Evolutionary conservation across 305 asterid species (phyloP).

Genomic region (Fraxinus ornus): DNA sequence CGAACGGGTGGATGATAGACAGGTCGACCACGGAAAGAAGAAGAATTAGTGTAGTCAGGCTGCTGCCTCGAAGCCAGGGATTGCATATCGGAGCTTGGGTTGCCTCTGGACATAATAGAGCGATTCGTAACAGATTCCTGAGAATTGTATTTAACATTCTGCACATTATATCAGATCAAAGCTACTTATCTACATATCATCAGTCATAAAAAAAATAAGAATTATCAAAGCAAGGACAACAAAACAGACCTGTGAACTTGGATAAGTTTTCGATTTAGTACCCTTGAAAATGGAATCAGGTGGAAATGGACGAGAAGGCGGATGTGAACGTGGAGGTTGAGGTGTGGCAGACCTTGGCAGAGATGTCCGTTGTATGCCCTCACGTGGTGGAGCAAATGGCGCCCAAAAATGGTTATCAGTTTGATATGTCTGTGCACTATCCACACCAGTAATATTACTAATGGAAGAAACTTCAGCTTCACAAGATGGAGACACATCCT

Average conservation of each 20-base stretch:
- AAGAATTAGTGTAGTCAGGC: conserved; percentile 34
- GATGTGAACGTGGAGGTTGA: conserved; percentile 47
- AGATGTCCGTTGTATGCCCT: conserved; percentile 44
- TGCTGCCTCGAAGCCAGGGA: conserved; percentile 43
- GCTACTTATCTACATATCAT: background rate
- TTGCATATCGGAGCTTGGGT: conserved; percentile 19
- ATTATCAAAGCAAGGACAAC: conserved; percentile 5
- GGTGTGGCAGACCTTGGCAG: conserved; percentile 41
- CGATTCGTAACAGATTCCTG: conserved; percentile 27
- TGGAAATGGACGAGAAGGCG: conserved; percentile 39
- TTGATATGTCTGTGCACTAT: conserved; percentile 31
- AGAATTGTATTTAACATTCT: conserved; percentile 30
- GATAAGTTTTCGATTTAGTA: conserved; percentile 38
- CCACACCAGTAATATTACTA: conserved; percentile 32
- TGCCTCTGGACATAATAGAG: conserved; percentile 21
- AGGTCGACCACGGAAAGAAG: conserved; percentile 45
- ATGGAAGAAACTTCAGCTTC: conserved; percentile 47
- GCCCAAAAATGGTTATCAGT: conserved; percentile 32
- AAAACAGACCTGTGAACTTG: conserved; percentile 52
- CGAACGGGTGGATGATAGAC: conserved; percentile 40
- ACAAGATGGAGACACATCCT: conserved; percentile 78
- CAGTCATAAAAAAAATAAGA: background rate
- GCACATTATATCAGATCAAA: conserved; percentile 15
- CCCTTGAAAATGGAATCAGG: conserved; percentile 37
- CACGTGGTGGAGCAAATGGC: conserved; percentile 43